Percentiles rank a stretch among this genome's conserved stretches.
Conservation (phyloP, 2,329 filamentous ascomycete genomes). For the Aspergillus phoenicis region DNA sequence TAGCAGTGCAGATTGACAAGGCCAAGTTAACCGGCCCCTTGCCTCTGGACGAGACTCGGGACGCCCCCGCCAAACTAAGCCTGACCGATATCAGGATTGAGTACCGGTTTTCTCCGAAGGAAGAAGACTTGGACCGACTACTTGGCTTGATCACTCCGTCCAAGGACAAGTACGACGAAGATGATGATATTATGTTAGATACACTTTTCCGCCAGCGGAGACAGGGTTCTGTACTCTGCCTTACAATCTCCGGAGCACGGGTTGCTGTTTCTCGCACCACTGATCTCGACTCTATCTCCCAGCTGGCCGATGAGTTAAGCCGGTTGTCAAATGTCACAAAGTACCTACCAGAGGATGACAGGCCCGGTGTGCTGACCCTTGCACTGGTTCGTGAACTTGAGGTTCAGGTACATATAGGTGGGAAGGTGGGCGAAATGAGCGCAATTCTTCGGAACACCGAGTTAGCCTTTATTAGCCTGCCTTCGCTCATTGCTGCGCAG, state of each 20-base stretch:
- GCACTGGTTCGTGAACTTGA: conserved; percentile 66
- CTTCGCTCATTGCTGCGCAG: conserved; percentile 78
- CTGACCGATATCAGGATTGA: conserved; percentile 70
- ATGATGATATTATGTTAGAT: conserved; percentile 93
- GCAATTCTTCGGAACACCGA: conserved; percentile 66
- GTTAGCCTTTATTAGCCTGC: conserved; percentile 79
- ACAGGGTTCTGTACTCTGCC: conserved; percentile 79
- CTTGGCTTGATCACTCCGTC: conserved; percentile 88
- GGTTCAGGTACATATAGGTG: conserved; percentile 64
- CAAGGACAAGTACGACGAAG: conserved; percentile 82
- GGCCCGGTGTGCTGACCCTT: conserved; percentile 82
- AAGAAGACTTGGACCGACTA: conserved; percentile 78
- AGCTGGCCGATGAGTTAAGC: conserved; percentile 75
- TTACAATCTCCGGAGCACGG: conserved; percentile 67
- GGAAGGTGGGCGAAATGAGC: conserved; percentile 67
- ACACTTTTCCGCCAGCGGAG: conserved; percentile 82
- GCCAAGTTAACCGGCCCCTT: conserved; percentile 75
- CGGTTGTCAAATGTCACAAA: conserved; percentile 87
- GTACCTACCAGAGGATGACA: conserved; percentile 92
- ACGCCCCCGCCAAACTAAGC: conserved; percentile 63
- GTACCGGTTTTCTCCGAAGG: conserved; percentile 71
- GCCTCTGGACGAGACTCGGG: conserved; percentile 49
- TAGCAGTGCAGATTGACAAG: conserved; percentile 74
- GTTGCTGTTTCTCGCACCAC: conserved; percentile 64
- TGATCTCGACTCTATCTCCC: conserved; percentile 68